These are phyloP conservation scores for Tulasnella sp. DNA, from an alignment of 768 basidiomycete species.

Conservation along the genomic window DNA sequence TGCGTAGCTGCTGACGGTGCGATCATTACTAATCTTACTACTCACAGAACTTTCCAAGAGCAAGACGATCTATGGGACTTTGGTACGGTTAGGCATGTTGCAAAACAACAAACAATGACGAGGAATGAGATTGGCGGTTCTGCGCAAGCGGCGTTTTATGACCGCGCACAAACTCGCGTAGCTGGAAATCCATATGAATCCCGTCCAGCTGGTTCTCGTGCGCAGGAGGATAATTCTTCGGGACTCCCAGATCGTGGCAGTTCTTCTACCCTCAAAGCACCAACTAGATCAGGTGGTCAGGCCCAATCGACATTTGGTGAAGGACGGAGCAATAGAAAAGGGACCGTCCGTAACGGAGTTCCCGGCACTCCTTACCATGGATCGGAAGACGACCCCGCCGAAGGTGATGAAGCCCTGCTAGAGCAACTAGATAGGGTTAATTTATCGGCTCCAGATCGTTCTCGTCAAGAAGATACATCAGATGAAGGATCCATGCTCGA, in stretches of 20 bases:
- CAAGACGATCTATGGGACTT: slow-evolving; percentile 84
- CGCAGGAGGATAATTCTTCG: no score
- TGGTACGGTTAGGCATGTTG: slow-evolving; percentile 78
- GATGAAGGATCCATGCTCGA: slow-evolving; percentile 61
- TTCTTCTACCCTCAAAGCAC: no score
- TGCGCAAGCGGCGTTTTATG: no score
- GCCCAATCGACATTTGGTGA: no score
- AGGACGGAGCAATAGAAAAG: background rate
- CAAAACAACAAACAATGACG: slow-evolving; percentile 52
- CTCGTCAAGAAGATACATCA: background rate
- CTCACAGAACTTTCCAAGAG: slow-evolving; percentile 37
- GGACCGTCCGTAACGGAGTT: slow-evolving; percentile 16
- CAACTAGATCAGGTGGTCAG: no score
- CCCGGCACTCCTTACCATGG: slow-evolving; percentile 28
- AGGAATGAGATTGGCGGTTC: no score
- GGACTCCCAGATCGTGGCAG: no score
- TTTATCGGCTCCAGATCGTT: slow-evolving; percentile 8
- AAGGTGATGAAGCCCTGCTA: slow-evolving; percentile 35
- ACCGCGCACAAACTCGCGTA: no score
- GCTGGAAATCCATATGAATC: no score
- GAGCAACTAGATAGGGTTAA: slow-evolving; percentile 9
- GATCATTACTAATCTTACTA: background rate
- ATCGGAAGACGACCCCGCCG: slow-evolving; percentile 36
- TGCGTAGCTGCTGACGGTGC: slow-evolving; percentile 28
- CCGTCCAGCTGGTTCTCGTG: no score